These are phyloP conservation scores for Aspergillus jensenii DNA, from an alignment of 2,329 filamentous ascomycete genomes.

Conservation along the genomic window DNA sequence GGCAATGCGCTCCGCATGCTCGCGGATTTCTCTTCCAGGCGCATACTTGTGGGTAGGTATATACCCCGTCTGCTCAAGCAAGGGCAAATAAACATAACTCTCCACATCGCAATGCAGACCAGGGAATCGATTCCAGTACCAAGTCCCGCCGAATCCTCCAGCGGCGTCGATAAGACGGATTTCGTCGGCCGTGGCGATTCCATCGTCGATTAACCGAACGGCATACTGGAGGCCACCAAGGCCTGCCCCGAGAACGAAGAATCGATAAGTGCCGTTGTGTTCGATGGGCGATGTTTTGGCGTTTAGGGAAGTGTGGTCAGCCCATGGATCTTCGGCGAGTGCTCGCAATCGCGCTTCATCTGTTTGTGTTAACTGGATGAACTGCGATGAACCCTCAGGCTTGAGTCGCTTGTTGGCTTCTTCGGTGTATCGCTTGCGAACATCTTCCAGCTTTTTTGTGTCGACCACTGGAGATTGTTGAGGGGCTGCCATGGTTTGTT, in stretches of 20 bases:
- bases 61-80: constrained; percentile 17
- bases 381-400: not conserved
- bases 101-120: constrained; percentile 58
- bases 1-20: constrained; percentile 10
- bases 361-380: not conserved
- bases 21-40: constrained; percentile 9
- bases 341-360: not conserved
- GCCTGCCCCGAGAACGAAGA: not conserved
- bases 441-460: not conserved
- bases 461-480: not conserved
- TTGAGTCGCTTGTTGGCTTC: not conserved
- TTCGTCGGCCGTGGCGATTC: not conserved
- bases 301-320: not conserved
- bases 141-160: constrained; percentile 26
- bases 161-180: not conserved
- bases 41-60: constrained; percentile 10
- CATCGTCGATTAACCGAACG: not conserved
- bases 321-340: not conserved
- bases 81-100: constrained; percentile 39
- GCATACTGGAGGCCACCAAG: not conserved
- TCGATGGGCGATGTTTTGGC: not conserved
- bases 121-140: constrained; percentile 53
- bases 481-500: not conserved
- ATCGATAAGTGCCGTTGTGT: not conserved
- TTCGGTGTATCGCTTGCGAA: not conserved